Evolutionary conservation across 306 rosid genomes (phyloP), one percentile per base, ranked within the genome.

Genomic region (Acacia melanoxylon): DNA sequence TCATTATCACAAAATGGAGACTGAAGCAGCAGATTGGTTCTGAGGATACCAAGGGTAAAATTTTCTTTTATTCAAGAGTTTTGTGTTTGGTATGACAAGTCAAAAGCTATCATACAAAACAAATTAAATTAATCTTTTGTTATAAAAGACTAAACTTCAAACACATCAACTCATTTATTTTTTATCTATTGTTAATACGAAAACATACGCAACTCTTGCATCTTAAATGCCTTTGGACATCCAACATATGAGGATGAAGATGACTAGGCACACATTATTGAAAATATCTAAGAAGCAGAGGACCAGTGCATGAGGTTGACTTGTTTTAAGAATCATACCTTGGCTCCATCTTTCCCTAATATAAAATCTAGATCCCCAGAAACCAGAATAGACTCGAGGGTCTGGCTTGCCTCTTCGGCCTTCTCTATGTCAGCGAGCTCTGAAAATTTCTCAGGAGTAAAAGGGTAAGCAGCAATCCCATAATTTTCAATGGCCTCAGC

Each of bases 401-500:
- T 93, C 71, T 93, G 97, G 51, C 85, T 40, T 85, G 80, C 91
- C 73, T 84, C 90, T 76, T 72, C 89, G 49, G 92, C 93, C 89
- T 90, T 93, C 44, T 74, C 66, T 29, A 90, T 81, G 83, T 89
- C 93, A 33, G 20, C 63, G 5, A 93, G 93, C 72, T 91, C 92
- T 4, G 52, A 80, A 78, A 91, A 82, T 78, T 86, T 90, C 83
- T 93, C 91, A 63, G 90, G 87, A 20, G 92, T 91, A 87, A 91
- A 93, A 33, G 96, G 98, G 78, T 86, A 93, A 42, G 97, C 97
- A 78, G 67, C 70, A 76, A 68, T 2, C 12, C 93, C 97, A 71
- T 93, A 91, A 15, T 91, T 90, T 46, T 88, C 85, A 82, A 91
- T 63, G 54, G 84, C 86, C 68, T 90, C 93, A 2, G 56, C 90